A percentile compares a stretch with the other conserved stretches of the same genome.
Conservation (phyloP, 139 green algal species). For the Picochlorum sp. region DNA sequence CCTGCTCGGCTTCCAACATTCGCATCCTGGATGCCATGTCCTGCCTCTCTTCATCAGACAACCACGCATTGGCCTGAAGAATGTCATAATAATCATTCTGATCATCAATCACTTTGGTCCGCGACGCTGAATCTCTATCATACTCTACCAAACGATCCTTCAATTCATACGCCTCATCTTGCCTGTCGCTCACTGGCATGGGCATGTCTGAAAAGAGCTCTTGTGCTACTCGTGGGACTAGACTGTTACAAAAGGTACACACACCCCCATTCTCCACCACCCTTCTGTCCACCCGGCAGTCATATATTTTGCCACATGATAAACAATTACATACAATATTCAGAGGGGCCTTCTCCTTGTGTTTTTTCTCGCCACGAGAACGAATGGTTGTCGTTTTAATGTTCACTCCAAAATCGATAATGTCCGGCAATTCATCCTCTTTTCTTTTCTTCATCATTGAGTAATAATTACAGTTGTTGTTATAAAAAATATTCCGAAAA, state of each 20-base stretch:
- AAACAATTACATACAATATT: constrained; percentile 60
- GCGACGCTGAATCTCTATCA: constrained; percentile 65
- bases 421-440: too few relatives aligned
- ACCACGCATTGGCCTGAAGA: constrained; percentile 86
- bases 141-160: constrained; percentile 47
- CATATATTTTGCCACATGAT: constrained; percentile 75
- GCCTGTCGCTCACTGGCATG: not conserved
- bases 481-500: too few relatives aligned
- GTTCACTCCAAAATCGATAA: too few relatives aligned
- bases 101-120: constrained; percentile 87
- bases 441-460: too few relatives aligned
- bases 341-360: too few relatives aligned
- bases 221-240: too few relatives aligned
- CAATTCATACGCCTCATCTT: not conserved
- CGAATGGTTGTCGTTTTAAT: too few relatives aligned
- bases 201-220: too few relatives aligned
- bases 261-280: constrained; percentile 52
- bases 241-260: constrained; percentile 59
- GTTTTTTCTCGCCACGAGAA: too few relatives aligned
- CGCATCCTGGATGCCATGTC: constrained; percentile 41
- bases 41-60: constrained; percentile 65
- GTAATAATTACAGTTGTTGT: too few relatives aligned
- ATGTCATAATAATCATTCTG: constrained; percentile 89
- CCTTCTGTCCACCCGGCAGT: constrained; percentile 37
- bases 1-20: constrained; percentile 42